These are phyloP conservation scores for Septoria linicola DNA, from an alignment of 2,329 filamentous ascomycete species.

Conservation along the genomic window DNA sequence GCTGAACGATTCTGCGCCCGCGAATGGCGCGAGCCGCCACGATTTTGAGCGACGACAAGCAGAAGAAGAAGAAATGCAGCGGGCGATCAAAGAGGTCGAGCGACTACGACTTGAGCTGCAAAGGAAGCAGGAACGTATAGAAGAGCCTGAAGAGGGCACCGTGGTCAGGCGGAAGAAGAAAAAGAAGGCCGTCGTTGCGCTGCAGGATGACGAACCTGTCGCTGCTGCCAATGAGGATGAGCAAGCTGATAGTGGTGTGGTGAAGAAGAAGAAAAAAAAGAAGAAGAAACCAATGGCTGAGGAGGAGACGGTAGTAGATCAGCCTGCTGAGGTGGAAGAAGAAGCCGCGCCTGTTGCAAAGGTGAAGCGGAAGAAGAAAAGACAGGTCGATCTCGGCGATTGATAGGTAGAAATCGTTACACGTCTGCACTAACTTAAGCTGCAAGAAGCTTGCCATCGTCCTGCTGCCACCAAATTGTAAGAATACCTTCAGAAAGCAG, in stretches of 20 bases:
- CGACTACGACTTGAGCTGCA: conserved; percentile 85
- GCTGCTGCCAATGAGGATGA: conserved; percentile 24
- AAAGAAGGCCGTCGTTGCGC: conserved; percentile 43
- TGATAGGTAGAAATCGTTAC: too few relatives aligned
- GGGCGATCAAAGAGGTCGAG: conserved; percentile 86
- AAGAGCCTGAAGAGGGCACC: conserved; percentile 62
- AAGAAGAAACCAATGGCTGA: conserved; percentile 12
- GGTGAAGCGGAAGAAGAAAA: conserved; percentile 11
- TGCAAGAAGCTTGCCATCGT: too few relatives aligned
- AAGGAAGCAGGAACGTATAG: conserved; percentile 71
- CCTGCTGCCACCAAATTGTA: too few relatives aligned
- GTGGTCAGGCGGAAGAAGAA: conserved; percentile 60
- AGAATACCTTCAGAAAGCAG: too few relatives aligned
- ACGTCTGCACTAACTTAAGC: too few relatives aligned
- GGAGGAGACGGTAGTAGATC: conserved; percentile 12
- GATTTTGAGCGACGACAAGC: conserved; percentile 67
- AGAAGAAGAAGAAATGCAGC: conserved; percentile 85
- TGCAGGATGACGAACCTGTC: conserved; percentile 21
- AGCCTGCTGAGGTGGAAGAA: not conserved
- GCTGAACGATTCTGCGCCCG: conserved; percentile 54
- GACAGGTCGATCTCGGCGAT: conserved; percentile 6
- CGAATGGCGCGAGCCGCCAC: conserved; percentile 38
- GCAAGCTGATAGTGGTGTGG: conserved; percentile 29
- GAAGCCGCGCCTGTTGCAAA: conserved; percentile 2
- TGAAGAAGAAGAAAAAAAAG: conserved; percentile 33